Evolutionary conservation across 73 alveolate species (phyloP).

Genomic region (Halteria grandinella): DNA sequence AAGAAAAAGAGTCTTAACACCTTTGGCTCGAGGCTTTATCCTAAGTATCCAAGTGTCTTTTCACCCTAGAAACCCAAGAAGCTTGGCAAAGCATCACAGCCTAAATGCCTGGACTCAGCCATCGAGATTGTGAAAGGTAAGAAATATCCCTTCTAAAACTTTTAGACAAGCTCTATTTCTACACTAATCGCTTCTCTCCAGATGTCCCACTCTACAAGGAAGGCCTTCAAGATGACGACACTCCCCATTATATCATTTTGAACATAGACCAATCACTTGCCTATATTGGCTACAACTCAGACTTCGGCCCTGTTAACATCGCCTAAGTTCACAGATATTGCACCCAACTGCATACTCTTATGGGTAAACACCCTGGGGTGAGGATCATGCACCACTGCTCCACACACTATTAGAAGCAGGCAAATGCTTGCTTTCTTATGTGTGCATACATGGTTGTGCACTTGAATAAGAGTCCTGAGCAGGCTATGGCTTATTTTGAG

Average conservation of each 20-base stretch:
- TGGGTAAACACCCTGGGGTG: neutral
- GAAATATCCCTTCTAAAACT: neutral
- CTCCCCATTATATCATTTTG: too few relatives aligned
- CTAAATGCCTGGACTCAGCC: too few relatives aligned
- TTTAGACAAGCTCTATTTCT: slow-evolving; percentile 48
- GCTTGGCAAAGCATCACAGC: too few relatives aligned
- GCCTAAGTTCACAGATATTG: slow-evolving; percentile 59
- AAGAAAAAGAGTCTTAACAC: too few relatives aligned
- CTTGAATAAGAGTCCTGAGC: neutral
- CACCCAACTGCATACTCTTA: slow-evolving; percentile 42
- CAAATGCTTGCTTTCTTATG: slow-evolving; percentile 23
- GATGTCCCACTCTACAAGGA: slow-evolving; percentile 9
- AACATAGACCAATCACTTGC: too few relatives aligned
- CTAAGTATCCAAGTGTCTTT: too few relatives aligned
- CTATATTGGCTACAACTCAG: slow-evolving; percentile 23
- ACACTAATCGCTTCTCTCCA: slow-evolving; percentile 44
- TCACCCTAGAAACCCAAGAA: too few relatives aligned
- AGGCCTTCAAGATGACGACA: too few relatives aligned
- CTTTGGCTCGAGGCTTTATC: too few relatives aligned
- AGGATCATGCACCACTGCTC: slow-evolving; percentile 14
- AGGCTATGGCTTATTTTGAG: slow-evolving; percentile 23
- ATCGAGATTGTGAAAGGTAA: slow-evolving; percentile 48
- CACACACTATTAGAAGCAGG: neutral
- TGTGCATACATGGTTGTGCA: slow-evolving; percentile 13
- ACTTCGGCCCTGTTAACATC: slow-evolving; percentile 65